A percentile compares a stretch with the other conserved stretches of the same genome.
These are phyloP conservation scores for Cryptosporidium baileyi DNA, from an alignment of 169 alveolate species.

Conservation along the genomic window DNA sequence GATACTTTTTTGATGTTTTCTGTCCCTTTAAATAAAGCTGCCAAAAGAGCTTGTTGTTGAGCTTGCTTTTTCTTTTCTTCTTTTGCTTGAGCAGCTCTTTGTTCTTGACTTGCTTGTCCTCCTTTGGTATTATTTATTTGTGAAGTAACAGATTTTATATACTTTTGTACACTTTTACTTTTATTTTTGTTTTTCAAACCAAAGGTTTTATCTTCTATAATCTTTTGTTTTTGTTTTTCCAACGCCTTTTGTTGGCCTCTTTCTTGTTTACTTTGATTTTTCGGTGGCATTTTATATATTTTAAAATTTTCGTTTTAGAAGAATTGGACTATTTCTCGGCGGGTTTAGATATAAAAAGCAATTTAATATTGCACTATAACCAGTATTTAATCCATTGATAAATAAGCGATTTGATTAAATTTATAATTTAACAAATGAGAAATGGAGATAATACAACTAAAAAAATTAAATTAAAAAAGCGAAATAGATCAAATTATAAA, in stretches of 20 bases:
- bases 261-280: slow-evolving; percentile 79
- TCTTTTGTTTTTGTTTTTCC: slow-evolving; percentile 94
- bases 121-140: slow-evolving; percentile 55
- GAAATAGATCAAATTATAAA: no score
- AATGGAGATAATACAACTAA: no score
- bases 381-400: no score
- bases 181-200: slow-evolving; percentile 98
- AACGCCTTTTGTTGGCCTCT: slow-evolving; percentile 90
- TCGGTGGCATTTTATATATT: slow-evolving; percentile 78
- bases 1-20: slow-evolving; percentile 84
- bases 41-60: slow-evolving; percentile 92
- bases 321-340: no score
- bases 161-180: slow-evolving; percentile 95
- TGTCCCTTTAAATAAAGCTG: slow-evolving; percentile 88
- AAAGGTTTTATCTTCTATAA: slow-evolving; percentile 98
- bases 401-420: no score
- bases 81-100: slow-evolving; percentile 82
- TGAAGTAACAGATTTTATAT: slow-evolving; percentile 69
- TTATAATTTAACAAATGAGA: no score
- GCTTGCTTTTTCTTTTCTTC: slow-evolving; percentile 91
- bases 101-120: slow-evolving; percentile 72
- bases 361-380: no score
- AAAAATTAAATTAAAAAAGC: no score
- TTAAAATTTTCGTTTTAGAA: no score
- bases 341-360: no score